Conservation (phyloP, 2,329 filamentous ascomycete genomes). For the Lachnellula subtilissima region DNA sequence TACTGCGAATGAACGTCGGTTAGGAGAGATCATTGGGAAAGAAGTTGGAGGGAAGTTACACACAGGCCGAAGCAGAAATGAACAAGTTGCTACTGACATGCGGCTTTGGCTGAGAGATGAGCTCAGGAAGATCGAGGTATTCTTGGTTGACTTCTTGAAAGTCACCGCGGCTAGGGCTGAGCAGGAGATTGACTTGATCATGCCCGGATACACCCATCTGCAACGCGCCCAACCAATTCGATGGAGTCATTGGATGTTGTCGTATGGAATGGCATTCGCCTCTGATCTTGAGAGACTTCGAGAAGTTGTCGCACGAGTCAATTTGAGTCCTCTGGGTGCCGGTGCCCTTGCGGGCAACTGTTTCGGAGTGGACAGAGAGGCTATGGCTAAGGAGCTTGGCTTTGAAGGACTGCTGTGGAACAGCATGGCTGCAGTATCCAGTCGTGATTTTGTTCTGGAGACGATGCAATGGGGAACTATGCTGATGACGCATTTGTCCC, state of each 20-base stretch:
- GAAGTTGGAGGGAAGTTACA: slow-evolving; percentile 84
- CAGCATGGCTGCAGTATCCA: slow-evolving; percentile 63
- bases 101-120: slow-evolving; percentile 79
- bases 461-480: slow-evolving; percentile 74
- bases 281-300: slow-evolving; percentile 72
- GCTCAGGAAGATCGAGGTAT: slow-evolving; percentile 63
- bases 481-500: slow-evolving; percentile 73
- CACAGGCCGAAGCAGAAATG: slow-evolving; percentile 81
- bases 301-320: slow-evolving; percentile 69
- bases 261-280: slow-evolving; percentile 66
- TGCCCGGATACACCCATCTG: slow-evolving; percentile 83
- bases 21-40: slow-evolving; percentile 82
- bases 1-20: slow-evolving; percentile 65
- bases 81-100: slow-evolving; percentile 89
- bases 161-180: slow-evolving; percentile 67
- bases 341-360: slow-evolving; percentile 72
- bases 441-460: slow-evolving; percentile 74
- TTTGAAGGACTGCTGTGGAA: slow-evolving; percentile 74
- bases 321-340: slow-evolving; percentile 42
- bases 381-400: slow-evolving; percentile 74
- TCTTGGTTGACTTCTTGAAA: slow-evolving; percentile 64
- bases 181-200: slow-evolving; percentile 68
- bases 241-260: slow-evolving; percentile 79
- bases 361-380: slow-evolving; percentile 74
- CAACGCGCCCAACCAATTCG: slow-evolving; percentile 76